Conservation (phyloP, 352 stramenopile species). For the Vaucheria bursata region DNA sequence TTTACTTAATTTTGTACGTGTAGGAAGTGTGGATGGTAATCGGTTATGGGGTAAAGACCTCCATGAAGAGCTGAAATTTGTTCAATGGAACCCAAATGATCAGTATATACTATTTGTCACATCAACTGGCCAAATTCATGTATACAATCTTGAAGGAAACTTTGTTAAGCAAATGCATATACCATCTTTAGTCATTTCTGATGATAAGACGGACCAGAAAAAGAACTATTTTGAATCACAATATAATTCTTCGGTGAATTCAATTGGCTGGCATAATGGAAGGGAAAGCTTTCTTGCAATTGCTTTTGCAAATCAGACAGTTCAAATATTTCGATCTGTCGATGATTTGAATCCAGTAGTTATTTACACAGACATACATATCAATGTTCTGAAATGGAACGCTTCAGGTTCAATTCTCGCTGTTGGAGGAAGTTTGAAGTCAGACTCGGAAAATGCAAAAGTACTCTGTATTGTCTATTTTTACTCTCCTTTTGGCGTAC, state of each 20-base stretch:
- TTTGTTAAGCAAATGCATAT: constrained; percentile 19
- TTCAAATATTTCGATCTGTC: neutral
- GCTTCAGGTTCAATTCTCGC: constrained; percentile 77
- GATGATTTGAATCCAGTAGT: constrained; percentile 70
- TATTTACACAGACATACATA: constrained; percentile 76
- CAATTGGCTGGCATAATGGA: constrained; percentile 61
- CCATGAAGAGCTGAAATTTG: constrained; percentile 72
- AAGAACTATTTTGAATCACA: too few relatives aligned
- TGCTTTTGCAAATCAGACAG: neutral
- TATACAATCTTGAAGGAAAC: constrained; percentile 49
- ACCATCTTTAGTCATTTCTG: too few relatives aligned
- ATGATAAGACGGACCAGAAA: too few relatives aligned
- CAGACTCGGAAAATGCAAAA: too few relatives aligned
- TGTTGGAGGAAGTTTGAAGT: constrained; percentile 56
- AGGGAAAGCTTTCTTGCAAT: constrained; percentile 64
- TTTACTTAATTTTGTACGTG: too few relatives aligned
- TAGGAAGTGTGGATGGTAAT: constrained; percentile 84
- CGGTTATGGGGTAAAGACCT: constrained; percentile 86
- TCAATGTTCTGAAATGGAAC: constrained; percentile 69
- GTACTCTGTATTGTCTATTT: too few relatives aligned
- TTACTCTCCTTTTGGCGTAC: too few relatives aligned
- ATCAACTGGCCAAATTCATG: constrained; percentile 15
- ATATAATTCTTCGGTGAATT: too few relatives aligned
- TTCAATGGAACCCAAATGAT: constrained; percentile 83
- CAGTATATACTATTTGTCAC: constrained; percentile 51